Conservation (phyloP, 495 filamentous ascomycete genomes). For the Aspergillus nidulans region DNA sequence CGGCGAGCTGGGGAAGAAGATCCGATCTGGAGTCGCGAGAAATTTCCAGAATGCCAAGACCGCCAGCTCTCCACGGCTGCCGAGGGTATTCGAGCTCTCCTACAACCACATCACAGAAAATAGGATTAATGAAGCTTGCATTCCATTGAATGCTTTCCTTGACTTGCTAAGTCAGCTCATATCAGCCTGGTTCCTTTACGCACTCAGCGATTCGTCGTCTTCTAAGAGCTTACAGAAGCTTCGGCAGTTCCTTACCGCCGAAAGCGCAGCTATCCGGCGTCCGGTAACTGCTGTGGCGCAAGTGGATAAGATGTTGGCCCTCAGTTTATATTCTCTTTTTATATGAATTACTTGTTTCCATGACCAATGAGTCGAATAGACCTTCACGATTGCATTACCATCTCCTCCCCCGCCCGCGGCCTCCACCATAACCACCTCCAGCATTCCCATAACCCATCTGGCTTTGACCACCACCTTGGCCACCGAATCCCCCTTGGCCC, state of each 20-base stretch:
- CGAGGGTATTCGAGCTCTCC: slow-evolving; percentile 27
- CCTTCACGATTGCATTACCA: slow-evolving; percentile 27
- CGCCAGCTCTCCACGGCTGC: slow-evolving; percentile 23
- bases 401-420: slow-evolving; percentile 43
- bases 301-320: not conserved
- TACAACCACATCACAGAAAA: not conserved
- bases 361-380: slow-evolving; percentile 4
- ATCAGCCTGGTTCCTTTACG: not conserved
- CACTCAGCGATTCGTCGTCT: not conserved
- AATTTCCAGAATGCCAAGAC: slow-evolving; percentile 57
- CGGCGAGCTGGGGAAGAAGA: slow-evolving; percentile 31
- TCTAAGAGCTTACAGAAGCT: not conserved
- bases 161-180: no score
- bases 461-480: slow-evolving; percentile 40
- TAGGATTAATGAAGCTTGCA: not conserved
- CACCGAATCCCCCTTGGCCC: slow-evolving; percentile 37
- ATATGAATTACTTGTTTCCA: slow-evolving; percentile 15
- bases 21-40: slow-evolving; percentile 43
- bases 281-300: not conserved
- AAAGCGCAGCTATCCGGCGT: not conserved
- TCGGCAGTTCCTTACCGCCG: slow-evolving; percentile 18
- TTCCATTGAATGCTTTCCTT: not conserved
- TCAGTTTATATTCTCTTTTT: not conserved
- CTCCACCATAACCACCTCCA: slow-evolving; percentile 44
- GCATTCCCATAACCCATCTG: slow-evolving; percentile 51